These are phyloP conservation scores for Maudiozyma bulderi DNA, from an alignment of 805 yeast genomes.

Conservation along the genomic window DNA sequence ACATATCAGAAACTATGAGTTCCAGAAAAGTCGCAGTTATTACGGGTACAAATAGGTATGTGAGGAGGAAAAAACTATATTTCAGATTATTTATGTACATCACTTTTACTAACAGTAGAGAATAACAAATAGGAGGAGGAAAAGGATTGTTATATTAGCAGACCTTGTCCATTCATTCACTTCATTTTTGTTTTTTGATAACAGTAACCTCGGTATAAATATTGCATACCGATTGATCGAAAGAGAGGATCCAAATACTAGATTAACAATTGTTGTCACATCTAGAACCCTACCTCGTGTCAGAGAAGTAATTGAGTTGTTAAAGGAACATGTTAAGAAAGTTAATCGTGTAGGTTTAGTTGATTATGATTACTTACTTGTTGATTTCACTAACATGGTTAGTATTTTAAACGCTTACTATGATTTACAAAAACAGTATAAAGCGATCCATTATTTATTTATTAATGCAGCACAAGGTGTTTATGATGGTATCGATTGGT, in stretches of 20 bases:
- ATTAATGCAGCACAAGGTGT: conserved; percentile 88
- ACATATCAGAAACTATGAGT: not conserved
- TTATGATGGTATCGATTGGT: conserved; percentile 80
- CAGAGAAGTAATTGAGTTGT: conserved; percentile 55
- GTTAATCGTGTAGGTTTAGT: conserved; percentile 44
- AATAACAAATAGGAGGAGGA: not conserved
- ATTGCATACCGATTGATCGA: conserved; percentile 74
- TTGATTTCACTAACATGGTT: conserved; percentile 88
- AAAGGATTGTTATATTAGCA: not conserved
- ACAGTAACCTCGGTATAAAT: conserved; percentile 70
- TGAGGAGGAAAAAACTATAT: not conserved
- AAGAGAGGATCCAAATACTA: conserved; percentile 40
- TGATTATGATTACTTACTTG: conserved; percentile 78
- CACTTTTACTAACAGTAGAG: not conserved
- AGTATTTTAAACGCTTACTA: conserved; percentile 66
- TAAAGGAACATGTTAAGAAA: conserved; percentile 38
- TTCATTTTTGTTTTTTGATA: not conserved
- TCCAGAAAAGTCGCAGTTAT: conserved; percentile 35
- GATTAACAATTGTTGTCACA: conserved; percentile 76
- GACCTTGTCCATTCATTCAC: not conserved
- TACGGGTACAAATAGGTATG: conserved; percentile 32
- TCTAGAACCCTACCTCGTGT: conserved; percentile 83
- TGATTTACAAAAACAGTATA: conserved; percentile 57
- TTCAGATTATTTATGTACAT: not conserved
- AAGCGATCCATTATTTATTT: conserved; percentile 65